Evolutionary conservation across 2,329 filamentous ascomycete species (phyloP).

Genomic region (Capronia americana): DNA sequence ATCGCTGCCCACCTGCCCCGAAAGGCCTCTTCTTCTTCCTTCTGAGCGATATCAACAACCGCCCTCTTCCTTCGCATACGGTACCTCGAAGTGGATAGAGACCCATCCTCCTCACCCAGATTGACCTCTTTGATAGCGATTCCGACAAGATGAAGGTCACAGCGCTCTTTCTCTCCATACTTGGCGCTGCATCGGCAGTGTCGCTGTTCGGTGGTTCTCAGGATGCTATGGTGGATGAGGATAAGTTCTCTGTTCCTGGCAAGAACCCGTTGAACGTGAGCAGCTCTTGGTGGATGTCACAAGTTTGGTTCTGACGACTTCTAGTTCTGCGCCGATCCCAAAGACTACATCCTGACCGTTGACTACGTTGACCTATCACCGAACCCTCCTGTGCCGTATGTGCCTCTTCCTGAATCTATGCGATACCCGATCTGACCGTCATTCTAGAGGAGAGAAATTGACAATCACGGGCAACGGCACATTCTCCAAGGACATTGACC

Average conservation of each 20-base stretch:
- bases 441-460: slow-evolving; percentile 73
- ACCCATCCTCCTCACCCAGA: background rate
- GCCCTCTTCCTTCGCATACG: background rate
- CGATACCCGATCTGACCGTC: slow-evolving; percentile 11
- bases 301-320: slow-evolving; percentile 14
- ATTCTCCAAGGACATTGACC: slow-evolving; percentile 73
- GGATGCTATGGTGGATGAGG: slow-evolving; percentile 57
- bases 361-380: slow-evolving; percentile 79
- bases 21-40: slow-evolving; percentile 14
- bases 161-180: slow-evolving; percentile 51
- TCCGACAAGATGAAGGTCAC: slow-evolving; percentile 32
- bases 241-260: slow-evolving; percentile 73
- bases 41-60: slow-evolving; percentile 25
- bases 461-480: slow-evolving; percentile 78
- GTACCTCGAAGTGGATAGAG: background rate
- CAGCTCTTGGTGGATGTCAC: background rate
- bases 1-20: slow-evolving; percentile 5
- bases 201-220: slow-evolving; percentile 58
- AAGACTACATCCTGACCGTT: slow-evolving; percentile 74
- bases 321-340: slow-evolving; percentile 72
- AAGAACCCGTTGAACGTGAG: slow-evolving; percentile 74
- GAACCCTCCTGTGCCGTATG: slow-evolving; percentile 88
- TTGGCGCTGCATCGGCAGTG: slow-evolving; percentile 52
- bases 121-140: background rate
- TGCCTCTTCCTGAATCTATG: slow-evolving; percentile 57